A percentile compares a stretch with the other conserved stretches of the same genome.
Conservation (phyloP, 352 stramenopile species). For the Phytopythium cucurbitacearum region DNA sequence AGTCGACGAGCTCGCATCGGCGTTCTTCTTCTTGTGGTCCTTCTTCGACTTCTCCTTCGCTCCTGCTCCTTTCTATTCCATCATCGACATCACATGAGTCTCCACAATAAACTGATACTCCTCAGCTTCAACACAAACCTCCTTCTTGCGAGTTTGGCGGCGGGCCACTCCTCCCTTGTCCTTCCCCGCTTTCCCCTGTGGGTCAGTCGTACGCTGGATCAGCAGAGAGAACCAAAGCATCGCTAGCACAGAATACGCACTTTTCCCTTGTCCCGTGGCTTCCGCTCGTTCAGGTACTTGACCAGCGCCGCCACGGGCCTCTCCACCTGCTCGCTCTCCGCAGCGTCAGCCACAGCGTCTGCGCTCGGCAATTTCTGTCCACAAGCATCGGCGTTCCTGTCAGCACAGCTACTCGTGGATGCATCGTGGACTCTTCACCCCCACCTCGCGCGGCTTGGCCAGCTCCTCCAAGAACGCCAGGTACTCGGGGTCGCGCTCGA, state of each 20-base stretch:
- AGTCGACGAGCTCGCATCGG: conserved; percentile 3
- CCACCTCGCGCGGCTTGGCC: conserved; percentile 57
- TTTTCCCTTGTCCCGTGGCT: conserved; percentile 64
- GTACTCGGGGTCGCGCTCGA: conserved; percentile 71
- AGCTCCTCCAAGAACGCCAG: conserved; percentile 72
- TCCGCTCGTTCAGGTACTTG: conserved; percentile 81
- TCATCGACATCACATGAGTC: too few species aligned
- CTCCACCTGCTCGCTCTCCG: conserved; percentile 46
- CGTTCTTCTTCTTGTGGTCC: conserved; percentile 27
- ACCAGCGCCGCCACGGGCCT: conserved; percentile 74
- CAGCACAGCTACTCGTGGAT: not conserved
- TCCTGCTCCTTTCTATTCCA: not conserved
- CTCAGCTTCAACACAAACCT: conserved; percentile 12
- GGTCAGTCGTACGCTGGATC: too few species aligned
- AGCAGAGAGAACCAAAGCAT: not conserved
- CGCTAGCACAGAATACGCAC: conserved; percentile 13
- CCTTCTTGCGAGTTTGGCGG: conserved; percentile 42
- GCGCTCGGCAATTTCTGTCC: conserved; percentile 68
- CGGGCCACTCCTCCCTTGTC: conserved; percentile 10
- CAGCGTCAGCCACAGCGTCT: conserved; percentile 44
- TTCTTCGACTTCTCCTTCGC: conserved; percentile 44
- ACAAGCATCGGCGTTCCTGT: not conserved
- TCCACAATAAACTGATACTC: not conserved
- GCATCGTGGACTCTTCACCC: not conserved
- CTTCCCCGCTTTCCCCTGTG: conserved; percentile 28